These are phyloP conservation scores for Fusarium sulawesiense DNA, from an alignment of 2,329 filamentous ascomycete genomes.

Conservation along the genomic window DNA sequence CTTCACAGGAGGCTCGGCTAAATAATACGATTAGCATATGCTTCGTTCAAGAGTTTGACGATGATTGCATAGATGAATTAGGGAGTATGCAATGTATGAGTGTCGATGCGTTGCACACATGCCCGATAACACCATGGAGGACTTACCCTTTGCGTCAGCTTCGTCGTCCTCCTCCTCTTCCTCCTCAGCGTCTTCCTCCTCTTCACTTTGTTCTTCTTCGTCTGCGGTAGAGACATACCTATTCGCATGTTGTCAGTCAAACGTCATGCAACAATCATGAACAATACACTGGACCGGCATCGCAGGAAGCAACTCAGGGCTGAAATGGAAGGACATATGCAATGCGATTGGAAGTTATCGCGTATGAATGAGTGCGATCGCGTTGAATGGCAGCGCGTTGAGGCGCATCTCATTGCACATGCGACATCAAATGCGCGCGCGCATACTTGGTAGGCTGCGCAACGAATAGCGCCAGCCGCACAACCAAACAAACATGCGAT, in stretches of 20 bases:
- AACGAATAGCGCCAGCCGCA: slow-evolving; percentile 10
- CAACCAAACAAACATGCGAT: slow-evolving; percentile 25
- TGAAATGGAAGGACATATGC: neutral
- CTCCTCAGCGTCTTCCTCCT: slow-evolving; percentile 54
- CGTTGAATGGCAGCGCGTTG: slow-evolving; percentile 6
- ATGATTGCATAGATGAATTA: neutral
- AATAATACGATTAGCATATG: slow-evolving; percentile 1
- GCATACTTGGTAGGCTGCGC: slow-evolving; percentile 31
- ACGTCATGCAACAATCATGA: slow-evolving; percentile 3
- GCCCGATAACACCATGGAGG: slow-evolving; percentile 11
- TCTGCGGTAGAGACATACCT: slow-evolving; percentile 55
- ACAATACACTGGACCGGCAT: neutral
- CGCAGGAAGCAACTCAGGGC: neutral
- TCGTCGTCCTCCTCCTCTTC: slow-evolving; percentile 52
- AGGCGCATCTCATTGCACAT: slow-evolving; percentile 22
- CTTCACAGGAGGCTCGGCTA: slow-evolving; percentile 56
- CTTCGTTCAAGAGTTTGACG: neutral
- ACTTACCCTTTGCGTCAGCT: slow-evolving; percentile 53
- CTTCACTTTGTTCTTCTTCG: slow-evolving; percentile 57
- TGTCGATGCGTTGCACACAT: no score
- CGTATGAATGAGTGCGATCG: slow-evolving; percentile 4
- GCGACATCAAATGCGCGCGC: slow-evolving; percentile 40
- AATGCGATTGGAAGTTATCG: neutral
- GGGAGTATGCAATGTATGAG: neutral
- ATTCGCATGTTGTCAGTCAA: slow-evolving; percentile 27